Evolutionary conservation across 2,329 filamentous ascomycete species (phyloP).

Genomic region (Hypoxylon rubiginosum): DNA sequence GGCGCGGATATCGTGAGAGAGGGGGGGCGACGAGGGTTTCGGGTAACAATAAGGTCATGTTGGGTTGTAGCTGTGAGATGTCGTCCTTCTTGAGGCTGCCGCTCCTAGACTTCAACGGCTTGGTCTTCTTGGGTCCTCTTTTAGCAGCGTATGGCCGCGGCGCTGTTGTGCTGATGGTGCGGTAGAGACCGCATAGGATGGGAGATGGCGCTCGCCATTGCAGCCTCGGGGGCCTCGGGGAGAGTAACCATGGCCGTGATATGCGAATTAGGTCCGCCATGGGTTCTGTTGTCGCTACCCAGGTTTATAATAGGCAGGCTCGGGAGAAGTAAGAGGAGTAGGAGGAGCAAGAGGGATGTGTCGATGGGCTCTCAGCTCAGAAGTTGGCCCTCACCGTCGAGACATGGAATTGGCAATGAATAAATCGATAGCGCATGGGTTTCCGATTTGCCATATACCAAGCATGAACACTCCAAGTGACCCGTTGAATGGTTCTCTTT

Average conservation of each 20-base stretch:
- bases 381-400: background rate
- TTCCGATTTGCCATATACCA: background rate
- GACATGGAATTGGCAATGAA: conserved; percentile 8
- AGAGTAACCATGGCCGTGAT: conserved; percentile 33
- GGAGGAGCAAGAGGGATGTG: background rate
- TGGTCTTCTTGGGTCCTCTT: background rate
- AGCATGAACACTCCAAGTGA: background rate
- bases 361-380: conserved; percentile 17
- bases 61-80: conserved; percentile 7
- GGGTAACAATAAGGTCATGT: conserved; percentile 36
- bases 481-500: background rate
- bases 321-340: background rate
- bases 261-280: conserved; percentile 38
- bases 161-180: conserved; percentile 34
- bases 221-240: background rate
- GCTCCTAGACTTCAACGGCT: background rate
- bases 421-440: background rate
- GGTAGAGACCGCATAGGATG: conserved; percentile 23
- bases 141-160: conserved; percentile 11
- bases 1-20: conserved; percentile 46
- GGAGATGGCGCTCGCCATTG: conserved; percentile 17
- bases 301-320: background rate
- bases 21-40: conserved; percentile 50
- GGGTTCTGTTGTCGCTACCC: background rate
- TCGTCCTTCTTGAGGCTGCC: background rate